These are phyloP conservation scores for Platanthera zijinensis DNA, from an alignment of 106 monocot genomes.

Conservation along the genomic window DNA sequence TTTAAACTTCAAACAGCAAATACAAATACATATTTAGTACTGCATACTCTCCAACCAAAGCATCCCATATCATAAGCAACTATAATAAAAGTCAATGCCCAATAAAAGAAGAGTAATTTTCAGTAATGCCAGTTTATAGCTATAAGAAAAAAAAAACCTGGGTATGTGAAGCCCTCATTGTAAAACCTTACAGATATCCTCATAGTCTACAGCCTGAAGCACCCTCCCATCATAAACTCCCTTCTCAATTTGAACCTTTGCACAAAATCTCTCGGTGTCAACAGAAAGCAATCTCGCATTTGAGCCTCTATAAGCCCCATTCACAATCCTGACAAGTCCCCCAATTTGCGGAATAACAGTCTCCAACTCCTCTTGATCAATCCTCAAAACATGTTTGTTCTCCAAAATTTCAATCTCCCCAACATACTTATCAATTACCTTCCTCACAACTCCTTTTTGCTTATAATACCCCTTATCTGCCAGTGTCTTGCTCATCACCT, in stretches of 20 bases:
- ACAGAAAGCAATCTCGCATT: constrained; percentile 63
- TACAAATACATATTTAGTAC: not conserved
- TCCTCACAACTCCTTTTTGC: constrained; percentile 75
- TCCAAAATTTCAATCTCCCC: constrained; percentile 93
- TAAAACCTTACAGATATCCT: constrained; percentile 75
- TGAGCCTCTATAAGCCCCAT: constrained; percentile 88
- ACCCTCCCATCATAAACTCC: constrained; percentile 90
- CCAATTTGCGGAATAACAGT: constrained; percentile 96
- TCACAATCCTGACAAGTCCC: constrained; percentile 76
- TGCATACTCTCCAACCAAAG: not conserved
- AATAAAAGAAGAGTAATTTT: not conserved
- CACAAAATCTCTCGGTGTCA: constrained; percentile 62
- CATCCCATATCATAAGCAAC: not conserved
- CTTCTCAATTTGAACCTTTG: constrained; percentile 89
- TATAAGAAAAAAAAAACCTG: not conserved
- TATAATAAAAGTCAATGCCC: not conserved
- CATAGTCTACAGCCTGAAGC: constrained; percentile 74
- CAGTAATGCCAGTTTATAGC: not conserved
- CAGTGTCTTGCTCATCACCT: constrained; percentile 87
- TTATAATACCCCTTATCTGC: constrained; percentile 92
- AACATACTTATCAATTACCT: constrained; percentile 76
- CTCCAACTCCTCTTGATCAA: constrained; percentile 94
- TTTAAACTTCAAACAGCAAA: not conserved
- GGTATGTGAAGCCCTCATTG: constrained; percentile 9
- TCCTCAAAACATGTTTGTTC: constrained; percentile 71